A percentile compares a stretch with the other conserved stretches of the same genome.
Conservation (phyloP, 2,329 filamentous ascomycete genomes). For the Gyromitra esculenta region DNA sequence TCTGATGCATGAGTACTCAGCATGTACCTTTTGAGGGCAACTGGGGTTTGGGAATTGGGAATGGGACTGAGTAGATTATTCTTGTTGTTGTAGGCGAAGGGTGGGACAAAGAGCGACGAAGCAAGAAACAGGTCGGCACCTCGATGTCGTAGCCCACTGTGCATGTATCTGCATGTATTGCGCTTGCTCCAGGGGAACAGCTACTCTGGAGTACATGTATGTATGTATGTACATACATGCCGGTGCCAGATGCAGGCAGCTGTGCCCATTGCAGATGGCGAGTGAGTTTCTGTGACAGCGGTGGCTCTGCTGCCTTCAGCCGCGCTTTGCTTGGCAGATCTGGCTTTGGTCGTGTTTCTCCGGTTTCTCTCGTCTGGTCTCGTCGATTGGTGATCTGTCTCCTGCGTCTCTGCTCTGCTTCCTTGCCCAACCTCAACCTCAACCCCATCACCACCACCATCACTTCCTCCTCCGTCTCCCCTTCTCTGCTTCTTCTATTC, state of each 20-base stretch:
- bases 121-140: background rate
- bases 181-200: background rate
- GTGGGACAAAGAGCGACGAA: background rate
- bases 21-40: background rate
- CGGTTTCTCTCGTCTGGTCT: background rate
- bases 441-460: background rate
- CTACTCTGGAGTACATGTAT: too few relatives aligned
- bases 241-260: background rate
- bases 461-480: background rate
- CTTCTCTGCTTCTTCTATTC: slow-evolving; percentile 10
- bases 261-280: background rate
- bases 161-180: background rate
- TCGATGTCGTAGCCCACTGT: background rate
- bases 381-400: slow-evolving; percentile 20
- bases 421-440: too few relatives aligned
- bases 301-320: slow-evolving; percentile 1
- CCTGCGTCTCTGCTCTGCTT: background rate
- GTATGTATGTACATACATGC: too few relatives aligned
- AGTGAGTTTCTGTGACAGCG: slow-evolving; percentile 26
- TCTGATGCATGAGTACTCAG: background rate
- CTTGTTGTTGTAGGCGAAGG: slow-evolving; percentile 11
- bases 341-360: too few relatives aligned
- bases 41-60: background rate
- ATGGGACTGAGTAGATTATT: slow-evolving; percentile 14
- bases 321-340: slow-evolving; percentile 35